Percentiles rank a stretch among this genome's conserved stretches.
Evolutionary conservation across 106 monocot species (phyloP).

Genomic region (Cymbidium sinense): DNA sequence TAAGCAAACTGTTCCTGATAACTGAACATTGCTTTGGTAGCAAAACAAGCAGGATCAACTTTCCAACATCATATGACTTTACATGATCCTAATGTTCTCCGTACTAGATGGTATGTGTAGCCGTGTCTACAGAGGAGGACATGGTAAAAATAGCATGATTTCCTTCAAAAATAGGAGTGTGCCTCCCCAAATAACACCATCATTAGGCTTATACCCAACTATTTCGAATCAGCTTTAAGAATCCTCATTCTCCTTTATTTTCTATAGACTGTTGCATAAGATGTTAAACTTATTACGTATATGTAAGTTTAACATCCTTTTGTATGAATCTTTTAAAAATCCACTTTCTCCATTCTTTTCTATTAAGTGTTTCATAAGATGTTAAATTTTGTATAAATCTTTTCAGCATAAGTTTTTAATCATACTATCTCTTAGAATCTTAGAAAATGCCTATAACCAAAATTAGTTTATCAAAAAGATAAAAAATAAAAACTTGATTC

Average conservation of each 20-base stretch:
- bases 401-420: no score
- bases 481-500: no score
- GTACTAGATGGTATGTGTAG: not conserved
- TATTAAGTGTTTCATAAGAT: no score
- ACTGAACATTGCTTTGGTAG: not conserved
- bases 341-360: no score
- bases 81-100: not conserved
- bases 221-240: not conserved
- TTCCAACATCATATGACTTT: not conserved
- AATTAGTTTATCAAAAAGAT: no score
- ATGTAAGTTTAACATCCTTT: not conserved
- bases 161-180: not conserved
- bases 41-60: not conserved
- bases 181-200: not conserved
- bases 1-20: not conserved
- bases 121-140: not conserved
- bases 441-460: no score
- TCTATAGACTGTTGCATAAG: not conserved
- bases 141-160: not conserved
- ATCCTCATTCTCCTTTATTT: not conserved
- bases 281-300: not conserved
- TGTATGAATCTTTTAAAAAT: no score
- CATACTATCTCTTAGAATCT: no score
- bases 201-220: not conserved
- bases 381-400: no score